Conservation (phyloP, 495 filamentous ascomycete species). For the Neurospora sp. region DNA sequence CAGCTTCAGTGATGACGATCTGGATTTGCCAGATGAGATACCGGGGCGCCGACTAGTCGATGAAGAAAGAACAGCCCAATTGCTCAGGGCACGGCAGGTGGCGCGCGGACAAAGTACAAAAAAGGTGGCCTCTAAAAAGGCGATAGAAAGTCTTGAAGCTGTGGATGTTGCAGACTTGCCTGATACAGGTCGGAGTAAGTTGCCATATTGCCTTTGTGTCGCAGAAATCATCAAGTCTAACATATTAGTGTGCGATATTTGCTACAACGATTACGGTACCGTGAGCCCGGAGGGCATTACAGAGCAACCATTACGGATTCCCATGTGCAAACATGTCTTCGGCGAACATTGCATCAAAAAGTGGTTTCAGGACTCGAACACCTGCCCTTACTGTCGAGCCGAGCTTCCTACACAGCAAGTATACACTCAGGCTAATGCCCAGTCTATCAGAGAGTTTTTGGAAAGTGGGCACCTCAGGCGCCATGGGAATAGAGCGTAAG, state of each 20-base stretch:
- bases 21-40: constrained; percentile 6
- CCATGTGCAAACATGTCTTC: constrained; percentile 49
- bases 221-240: background rate
- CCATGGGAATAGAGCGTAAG: background rate
- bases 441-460: constrained; percentile 13
- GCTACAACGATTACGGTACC: constrained; percentile 46
- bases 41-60: background rate
- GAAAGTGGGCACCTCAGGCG: background rate
- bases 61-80: constrained; percentile 3
- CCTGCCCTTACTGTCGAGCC: constrained; percentile 48
- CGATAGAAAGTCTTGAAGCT: constrained; percentile 34
- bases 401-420: constrained; percentile 40
- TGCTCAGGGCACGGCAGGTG: constrained; percentile 16
- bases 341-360: constrained; percentile 51
- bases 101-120: constrained; percentile 27
- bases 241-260: constrained; percentile 42
- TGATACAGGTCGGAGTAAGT: constrained; percentile 40
- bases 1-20: constrained; percentile 19
- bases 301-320: constrained; percentile 41
- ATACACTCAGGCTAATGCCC: constrained; percentile 1
- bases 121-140: constrained; percentile 38
- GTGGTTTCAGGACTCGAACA: constrained; percentile 49
- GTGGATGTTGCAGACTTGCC: constrained; percentile 31
- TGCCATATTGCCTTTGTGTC: background rate
- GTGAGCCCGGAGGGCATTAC: constrained; percentile 40